phyloP scores from a whole-genome alignment of 169 alveolate species.

The Eimeria sp. region DNA sequence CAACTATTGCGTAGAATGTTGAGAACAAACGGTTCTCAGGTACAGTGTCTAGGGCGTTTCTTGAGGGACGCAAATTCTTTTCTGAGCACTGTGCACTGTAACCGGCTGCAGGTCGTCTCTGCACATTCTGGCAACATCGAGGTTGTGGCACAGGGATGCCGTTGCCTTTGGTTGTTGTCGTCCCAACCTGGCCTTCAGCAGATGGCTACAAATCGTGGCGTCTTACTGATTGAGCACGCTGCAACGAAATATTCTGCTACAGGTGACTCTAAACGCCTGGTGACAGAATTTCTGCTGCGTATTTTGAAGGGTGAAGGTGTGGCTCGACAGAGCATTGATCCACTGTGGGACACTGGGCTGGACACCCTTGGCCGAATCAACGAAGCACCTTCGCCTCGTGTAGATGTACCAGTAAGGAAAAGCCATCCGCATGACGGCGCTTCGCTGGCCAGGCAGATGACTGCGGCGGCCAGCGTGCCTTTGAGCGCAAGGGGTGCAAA shows the following conservation, averaged over 20 bases:
- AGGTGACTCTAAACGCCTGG: conserved; percentile 71
- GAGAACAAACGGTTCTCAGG: background rate
- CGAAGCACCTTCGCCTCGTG: background rate
- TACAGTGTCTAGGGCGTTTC: background rate
- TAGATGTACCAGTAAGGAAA: conserved; percentile 19
- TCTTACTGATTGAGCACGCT: conserved; percentile 64
- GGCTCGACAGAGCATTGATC: conserved; percentile 73
- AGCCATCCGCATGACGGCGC: conserved; percentile 8
- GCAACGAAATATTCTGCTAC: conserved; percentile 67
- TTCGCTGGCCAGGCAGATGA: conserved; percentile 68
- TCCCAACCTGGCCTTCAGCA: conserved; percentile 79
- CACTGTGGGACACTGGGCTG: conserved; percentile 79
- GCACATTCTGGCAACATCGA: conserved; percentile 69
- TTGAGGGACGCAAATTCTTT: background rate
- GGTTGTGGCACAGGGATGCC: conserved; percentile 83
- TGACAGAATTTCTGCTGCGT: conserved; percentile 63
- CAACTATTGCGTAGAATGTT: background rate
- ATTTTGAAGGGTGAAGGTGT: conserved; percentile 73
- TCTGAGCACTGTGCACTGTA: background rate
- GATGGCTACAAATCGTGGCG: conserved; percentile 68
- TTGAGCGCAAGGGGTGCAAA: conserved; percentile 27
- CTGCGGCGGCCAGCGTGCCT: conserved; percentile 58
- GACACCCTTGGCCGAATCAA: conserved; percentile 17
- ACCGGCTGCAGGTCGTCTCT: conserved; percentile 61
- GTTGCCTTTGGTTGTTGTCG: conserved; percentile 76